Conservation (phyloP, 148 eudicot species). For the Silene conica region DNA sequence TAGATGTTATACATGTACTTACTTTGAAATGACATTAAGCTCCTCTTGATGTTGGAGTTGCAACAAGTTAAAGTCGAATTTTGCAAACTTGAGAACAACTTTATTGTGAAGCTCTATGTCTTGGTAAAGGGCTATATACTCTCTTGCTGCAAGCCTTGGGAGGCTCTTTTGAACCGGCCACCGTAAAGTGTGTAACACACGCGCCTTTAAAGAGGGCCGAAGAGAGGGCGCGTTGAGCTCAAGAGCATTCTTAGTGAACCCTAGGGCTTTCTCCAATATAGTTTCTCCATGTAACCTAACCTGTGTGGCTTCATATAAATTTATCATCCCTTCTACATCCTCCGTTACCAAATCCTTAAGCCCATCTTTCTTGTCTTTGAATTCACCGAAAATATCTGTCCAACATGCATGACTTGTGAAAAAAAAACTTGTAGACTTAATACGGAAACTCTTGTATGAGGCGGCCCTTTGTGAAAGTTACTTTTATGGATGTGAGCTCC, state of each 20-base stretch:
- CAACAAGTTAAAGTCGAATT: constrained; percentile 41
- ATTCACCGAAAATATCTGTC: constrained; percentile 23
- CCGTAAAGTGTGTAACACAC: constrained; percentile 25
- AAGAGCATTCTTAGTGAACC: constrained; percentile 17
- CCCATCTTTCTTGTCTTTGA: constrained; percentile 14
- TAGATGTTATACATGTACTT: no score
- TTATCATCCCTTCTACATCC: constrained; percentile 28
- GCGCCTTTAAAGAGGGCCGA: constrained; percentile 14
- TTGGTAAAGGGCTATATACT: constrained; percentile 34
- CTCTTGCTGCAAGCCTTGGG: constrained; percentile 37
- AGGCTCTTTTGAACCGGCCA: constrained; percentile 33
- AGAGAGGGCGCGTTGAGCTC: background rate
- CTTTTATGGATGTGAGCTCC: no score
- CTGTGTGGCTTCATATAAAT: constrained; percentile 32
- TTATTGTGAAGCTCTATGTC: constrained; percentile 22
- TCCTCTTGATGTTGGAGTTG: constrained; percentile 37
- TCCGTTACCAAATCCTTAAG: constrained; percentile 11
- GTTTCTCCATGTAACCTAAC: constrained; percentile 23
- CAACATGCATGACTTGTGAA: no score
- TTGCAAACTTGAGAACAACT: constrained; percentile 32
- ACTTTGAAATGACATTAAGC: constrained; percentile 30
- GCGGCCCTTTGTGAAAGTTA: no score
- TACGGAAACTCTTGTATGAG: no score
- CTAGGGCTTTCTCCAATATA: constrained; percentile 29
- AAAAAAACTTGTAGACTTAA: no score